phyloP scores from a whole-genome alignment of 2,329 filamentous ascomycete genomes.

The Orbilia blumenaviensis region DNA sequence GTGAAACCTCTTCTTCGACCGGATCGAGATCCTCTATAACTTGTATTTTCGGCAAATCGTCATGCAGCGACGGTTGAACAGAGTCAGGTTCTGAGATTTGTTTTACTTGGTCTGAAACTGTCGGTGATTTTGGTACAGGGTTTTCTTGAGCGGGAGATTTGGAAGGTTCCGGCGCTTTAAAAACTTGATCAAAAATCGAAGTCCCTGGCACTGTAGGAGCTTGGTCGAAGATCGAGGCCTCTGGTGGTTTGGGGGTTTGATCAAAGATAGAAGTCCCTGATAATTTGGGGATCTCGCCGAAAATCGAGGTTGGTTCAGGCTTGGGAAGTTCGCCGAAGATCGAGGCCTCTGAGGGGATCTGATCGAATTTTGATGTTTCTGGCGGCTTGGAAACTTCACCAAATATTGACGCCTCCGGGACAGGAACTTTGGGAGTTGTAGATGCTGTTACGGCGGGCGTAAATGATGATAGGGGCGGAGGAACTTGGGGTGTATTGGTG shows the following conservation, averaged over 20 bases:
- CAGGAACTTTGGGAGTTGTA: conserved; percentile 28
- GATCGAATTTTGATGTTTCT: no score
- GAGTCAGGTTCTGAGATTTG: not conserved
- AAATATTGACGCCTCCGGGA: not conserved
- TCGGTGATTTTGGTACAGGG: not conserved
- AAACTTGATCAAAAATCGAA: not conserved
- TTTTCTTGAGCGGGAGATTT: not conserved
- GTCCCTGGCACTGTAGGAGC: no score
- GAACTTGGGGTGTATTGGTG: conserved; percentile 20
- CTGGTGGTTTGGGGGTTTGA: not conserved
- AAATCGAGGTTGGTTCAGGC: no score
- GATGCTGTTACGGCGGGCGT: not conserved
- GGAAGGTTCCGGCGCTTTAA: not conserved
- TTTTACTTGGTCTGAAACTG: not conserved
- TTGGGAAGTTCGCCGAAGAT: conserved; percentile 20
- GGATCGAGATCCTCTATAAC: not conserved
- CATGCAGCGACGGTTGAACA: not conserved
- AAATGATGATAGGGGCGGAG: conserved; percentile 11
- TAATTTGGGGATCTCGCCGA: not conserved
- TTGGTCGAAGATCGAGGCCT: conserved; percentile 12
- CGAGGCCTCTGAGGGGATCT: not conserved
- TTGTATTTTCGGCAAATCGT: not conserved
- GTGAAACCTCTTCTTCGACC: conserved; percentile 22
- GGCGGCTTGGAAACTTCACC: no score
- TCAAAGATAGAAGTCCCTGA: not conserved